Conservation (phyloP, 192 early-diverging fungal species). For the Paraglomus occultum region DNA sequence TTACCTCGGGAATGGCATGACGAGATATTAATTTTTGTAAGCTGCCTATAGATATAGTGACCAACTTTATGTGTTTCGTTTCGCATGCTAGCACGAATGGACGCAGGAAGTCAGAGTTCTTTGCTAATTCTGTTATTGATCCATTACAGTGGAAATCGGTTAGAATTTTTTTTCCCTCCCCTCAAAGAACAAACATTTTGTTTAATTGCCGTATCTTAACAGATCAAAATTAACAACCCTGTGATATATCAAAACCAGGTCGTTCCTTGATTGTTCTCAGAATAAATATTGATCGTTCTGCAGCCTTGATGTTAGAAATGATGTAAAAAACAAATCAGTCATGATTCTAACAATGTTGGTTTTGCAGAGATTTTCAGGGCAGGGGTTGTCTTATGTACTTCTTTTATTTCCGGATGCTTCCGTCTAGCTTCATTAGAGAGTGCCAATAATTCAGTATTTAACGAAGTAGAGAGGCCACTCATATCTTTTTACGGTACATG, state of each 20-base stretch:
- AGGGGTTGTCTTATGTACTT: constrained; percentile 51
- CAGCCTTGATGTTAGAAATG: constrained; percentile 47
- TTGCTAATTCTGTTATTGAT: constrained; percentile 57
- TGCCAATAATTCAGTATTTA: constrained; percentile 78
- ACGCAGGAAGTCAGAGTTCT: constrained; percentile 73
- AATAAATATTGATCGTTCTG: constrained; percentile 62
- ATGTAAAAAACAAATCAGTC: constrained; percentile 1
- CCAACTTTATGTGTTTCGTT: constrained; percentile 77
- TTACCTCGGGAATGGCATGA: constrained; percentile 71
- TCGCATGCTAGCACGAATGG: constrained; percentile 89
- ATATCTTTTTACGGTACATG: constrained; percentile 24
- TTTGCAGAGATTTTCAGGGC: background rate
- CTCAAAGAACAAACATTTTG: background rate
- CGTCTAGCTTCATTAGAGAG: constrained; percentile 85
- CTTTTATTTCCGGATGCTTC: constrained; percentile 95
- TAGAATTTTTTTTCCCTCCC: background rate
- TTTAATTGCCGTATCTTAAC: background rate
- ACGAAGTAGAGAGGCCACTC: constrained; percentile 53
- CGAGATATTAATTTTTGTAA: constrained; percentile 75
- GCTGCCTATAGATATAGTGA: constrained; percentile 79
- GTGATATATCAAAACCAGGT: constrained; percentile 40
- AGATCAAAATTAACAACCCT: constrained; percentile 36
- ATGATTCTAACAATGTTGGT: background rate
- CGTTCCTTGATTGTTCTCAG: constrained; percentile 58
- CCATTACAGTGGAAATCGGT: background rate